A percentile compares a stretch with the other conserved stretches of the same genome.
These are phyloP conservation scores for Kwoniella sp. DNA, from an alignment of 768 basidiomycete genomes.

Conservation along the genomic window DNA sequence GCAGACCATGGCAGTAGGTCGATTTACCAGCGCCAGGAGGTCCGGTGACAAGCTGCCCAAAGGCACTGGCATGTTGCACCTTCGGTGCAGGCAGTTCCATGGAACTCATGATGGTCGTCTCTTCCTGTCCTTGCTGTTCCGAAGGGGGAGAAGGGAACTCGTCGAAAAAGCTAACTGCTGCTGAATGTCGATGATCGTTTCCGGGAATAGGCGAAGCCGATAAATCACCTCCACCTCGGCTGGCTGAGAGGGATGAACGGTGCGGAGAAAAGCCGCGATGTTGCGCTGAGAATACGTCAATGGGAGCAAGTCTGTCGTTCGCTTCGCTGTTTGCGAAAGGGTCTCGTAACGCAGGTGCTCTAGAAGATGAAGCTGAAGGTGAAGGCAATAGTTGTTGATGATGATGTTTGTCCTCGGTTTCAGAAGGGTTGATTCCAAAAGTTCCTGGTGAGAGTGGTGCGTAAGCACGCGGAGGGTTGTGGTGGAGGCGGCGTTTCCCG, in stretches of 20 bases:
- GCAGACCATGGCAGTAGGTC: constrained; percentile 59
- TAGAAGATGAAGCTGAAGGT: constrained; percentile 4
- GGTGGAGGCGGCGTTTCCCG: constrained; percentile 25
- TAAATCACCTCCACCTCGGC: neutral
- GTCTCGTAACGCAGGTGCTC: neutral
- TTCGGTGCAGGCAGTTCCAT: constrained; percentile 8
- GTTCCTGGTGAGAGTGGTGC: constrained; percentile 30
- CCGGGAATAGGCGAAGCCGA: constrained; percentile 6
- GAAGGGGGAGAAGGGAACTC: constrained; percentile 28
- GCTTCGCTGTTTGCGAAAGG: neutral
- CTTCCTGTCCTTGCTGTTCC: neutral
- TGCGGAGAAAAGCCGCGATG: neutral
- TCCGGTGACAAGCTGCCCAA: constrained; percentile 57
- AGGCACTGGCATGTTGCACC: constrained; percentile 31
- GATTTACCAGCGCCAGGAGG: constrained; percentile 59
- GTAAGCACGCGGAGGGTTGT: constrained; percentile 8
- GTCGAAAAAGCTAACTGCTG: constrained; percentile 32
- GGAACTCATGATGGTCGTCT: neutral
- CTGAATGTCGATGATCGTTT: constrained; percentile 21
- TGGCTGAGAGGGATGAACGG: neutral
- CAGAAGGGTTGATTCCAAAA: constrained; percentile 24
- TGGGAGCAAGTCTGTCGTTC: neutral
- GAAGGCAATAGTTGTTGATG: constrained; percentile 1
- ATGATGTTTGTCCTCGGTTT: neutral
- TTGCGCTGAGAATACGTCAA: neutral